Evolutionary conservation across 164 flowering plant species (phyloP), one percentile per base, ranked within the genome.

Genomic region (Liriodendron chinense): DNA sequence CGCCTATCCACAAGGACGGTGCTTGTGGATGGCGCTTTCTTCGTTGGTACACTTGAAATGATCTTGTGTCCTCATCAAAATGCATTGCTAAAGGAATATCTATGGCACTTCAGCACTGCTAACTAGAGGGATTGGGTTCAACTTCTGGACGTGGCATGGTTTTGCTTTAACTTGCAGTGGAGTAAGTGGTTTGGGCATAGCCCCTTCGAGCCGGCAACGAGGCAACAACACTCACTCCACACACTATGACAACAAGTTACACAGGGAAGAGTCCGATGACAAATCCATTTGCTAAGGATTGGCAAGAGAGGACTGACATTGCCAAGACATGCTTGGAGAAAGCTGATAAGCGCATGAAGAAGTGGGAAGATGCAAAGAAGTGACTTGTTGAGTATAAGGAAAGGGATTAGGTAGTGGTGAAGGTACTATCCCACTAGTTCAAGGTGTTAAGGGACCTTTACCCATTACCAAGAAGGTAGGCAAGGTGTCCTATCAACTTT

Each of bases 261-360:
- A 74, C 3, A 25, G 64, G 71, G 25, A 14, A 4, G 26, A 66
- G 48, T 43, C 70, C 71, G 9, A 7, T n/a, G 3, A 23, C 63
- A 10, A 65, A 48, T 21, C 25, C 26, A 24, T 73, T 73, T 47
- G 57, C 56, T 12, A 73, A 73, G 50, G 75, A 73, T 28, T 73
- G 68, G 69, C 59, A 73, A 63, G 75, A 73, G 49, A 7, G 16
- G 47, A 6, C 25, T 9, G 2, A 62, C 3, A n/a, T 73, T 9
- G 68, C 28, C 7, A 72, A 64, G 23, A 7, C 21, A 1, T 62
- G 16, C 25, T 25, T 61, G 12, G 53, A 63, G 24, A 62, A 62
- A 14, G 75, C 75, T 10, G 10, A 21, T 10, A 22, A 73, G 57
- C 2, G n/a, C n/a, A 73, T 73, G 47, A 73, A 62, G 53, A 61